These are phyloP conservation scores for Citrus medica DNA, from an alignment of 345 rosid species.

Conservation along the genomic window DNA sequence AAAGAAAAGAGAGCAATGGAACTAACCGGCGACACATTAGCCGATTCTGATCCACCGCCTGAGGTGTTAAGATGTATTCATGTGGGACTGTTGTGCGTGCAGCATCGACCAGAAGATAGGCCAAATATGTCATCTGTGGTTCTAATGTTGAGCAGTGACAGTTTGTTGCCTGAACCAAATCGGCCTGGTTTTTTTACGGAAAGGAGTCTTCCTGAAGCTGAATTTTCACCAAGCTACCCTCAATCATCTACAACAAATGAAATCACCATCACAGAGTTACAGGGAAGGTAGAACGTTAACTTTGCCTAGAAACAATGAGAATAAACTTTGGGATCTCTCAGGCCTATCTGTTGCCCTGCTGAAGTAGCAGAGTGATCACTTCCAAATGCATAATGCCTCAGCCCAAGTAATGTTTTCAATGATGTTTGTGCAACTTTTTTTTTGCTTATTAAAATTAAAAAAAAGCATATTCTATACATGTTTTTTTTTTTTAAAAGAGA, in stretches of 20 bases:
- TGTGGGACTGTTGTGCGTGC: conserved; percentile 25
- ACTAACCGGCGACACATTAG: background rate
- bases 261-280: conserved; percentile 12
- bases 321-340: too few relatives aligned
- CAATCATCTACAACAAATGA: conserved; percentile 4
- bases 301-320: background rate
- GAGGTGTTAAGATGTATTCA: conserved; percentile 22
- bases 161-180: conserved; percentile 22
- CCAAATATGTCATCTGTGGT: conserved; percentile 28
- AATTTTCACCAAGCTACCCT: background rate
- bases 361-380: too few relatives aligned
- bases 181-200: conserved; percentile 9
- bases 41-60: background rate
- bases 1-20: conserved; percentile 18
- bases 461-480: too few relatives aligned
- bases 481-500: too few relatives aligned
- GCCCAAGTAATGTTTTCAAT: background rate
- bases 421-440: background rate
- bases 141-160: conserved; percentile 26
- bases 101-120: conserved; percentile 25
- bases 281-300: conserved; percentile 8
- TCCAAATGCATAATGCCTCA: too few relatives aligned
- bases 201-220: background rate
- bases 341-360: too few relatives aligned
- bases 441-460: too few relatives aligned